phyloP scores from a whole-genome alignment of 192 early-diverging fungal genomes.

The Backusella tuberculispora region DNA sequence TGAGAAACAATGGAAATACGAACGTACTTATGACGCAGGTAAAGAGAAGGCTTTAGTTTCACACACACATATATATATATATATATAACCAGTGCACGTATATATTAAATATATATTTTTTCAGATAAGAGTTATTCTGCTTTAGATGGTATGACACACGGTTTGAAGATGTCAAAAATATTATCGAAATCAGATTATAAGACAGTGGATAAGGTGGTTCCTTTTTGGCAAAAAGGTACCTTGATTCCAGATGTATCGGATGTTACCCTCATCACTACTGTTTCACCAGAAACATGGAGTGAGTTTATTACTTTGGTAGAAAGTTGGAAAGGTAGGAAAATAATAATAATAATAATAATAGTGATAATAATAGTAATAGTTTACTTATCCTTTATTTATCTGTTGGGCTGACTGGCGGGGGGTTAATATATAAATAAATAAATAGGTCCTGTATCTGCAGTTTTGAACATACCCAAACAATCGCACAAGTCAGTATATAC shows the following conservation, averaged over 20 bases:
- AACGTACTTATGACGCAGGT: conserved; percentile 39
- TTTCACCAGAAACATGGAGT: conserved; percentile 45
- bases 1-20: neutral
- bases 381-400: neutral
- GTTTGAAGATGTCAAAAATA: conserved; percentile 40
- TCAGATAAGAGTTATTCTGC: conserved; percentile 31
- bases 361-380: neutral
- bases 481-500: conserved; percentile 8
- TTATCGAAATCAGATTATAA: conserved; percentile 31
- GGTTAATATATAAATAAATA: neutral
- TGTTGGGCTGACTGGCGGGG: neutral
- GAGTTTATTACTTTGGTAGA: conserved; percentile 49
- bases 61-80: no score
- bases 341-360: neutral
- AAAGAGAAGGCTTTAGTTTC: neutral
- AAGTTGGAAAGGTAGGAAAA: conserved; percentile 49
- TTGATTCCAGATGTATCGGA: conserved; percentile 40
- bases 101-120: no score
- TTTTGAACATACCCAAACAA: conserved; percentile 44
- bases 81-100: neutral
- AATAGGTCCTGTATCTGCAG: conserved; percentile 59
- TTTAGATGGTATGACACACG: conserved; percentile 34
- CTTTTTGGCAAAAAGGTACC: conserved; percentile 39
- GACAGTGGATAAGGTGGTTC: conserved; percentile 29
- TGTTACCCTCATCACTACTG: conserved; percentile 49